phyloP scores from a whole-genome alignment of 1,284 basidiomycete genomes.

The Cutaneotrichosporon curvatum region DNA sequence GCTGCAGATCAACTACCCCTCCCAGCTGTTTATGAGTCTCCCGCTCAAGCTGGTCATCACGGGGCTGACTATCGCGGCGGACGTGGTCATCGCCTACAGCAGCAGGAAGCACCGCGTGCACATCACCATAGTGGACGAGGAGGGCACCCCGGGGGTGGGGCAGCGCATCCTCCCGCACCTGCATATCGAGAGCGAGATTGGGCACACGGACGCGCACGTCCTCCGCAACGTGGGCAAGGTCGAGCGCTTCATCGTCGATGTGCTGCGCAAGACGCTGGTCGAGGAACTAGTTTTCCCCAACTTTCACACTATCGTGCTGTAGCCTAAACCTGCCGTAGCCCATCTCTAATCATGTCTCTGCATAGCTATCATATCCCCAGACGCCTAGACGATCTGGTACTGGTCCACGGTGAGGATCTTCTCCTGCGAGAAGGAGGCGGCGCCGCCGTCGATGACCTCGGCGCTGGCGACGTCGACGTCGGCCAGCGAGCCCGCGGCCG shows the following conservation, averaged over 20 bases:
- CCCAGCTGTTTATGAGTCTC: slow-evolving; percentile 87
- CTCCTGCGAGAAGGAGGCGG: slow-evolving; percentile 69
- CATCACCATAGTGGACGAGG: slow-evolving; percentile 67
- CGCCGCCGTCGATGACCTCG: slow-evolving; percentile 53
- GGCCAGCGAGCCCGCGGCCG: slow-evolving; percentile 67
- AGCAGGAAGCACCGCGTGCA: slow-evolving; percentile 70
- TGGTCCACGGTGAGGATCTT: slow-evolving; percentile 63
- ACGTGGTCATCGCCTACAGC: slow-evolving; percentile 85
- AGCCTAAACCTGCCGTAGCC: too few relatives aligned
- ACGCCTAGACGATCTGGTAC: slow-evolving; percentile 50
- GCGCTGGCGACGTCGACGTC: slow-evolving; percentile 59
- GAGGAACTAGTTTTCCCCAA: slow-evolving; percentile 91
- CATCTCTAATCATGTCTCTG: too few relatives aligned
- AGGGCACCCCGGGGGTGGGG: slow-evolving; percentile 54
- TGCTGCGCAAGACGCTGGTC: slow-evolving; percentile 87
- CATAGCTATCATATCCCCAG: neutral
- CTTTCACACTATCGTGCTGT: slow-evolving; percentile 65
- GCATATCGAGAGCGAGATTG: slow-evolving; percentile 92
- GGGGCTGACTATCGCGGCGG: slow-evolving; percentile 76
- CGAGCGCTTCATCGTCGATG: slow-evolving; percentile 90
- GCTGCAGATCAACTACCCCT: slow-evolving; percentile 91
- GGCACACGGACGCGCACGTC: slow-evolving; percentile 90
- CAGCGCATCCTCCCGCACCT: slow-evolving; percentile 82
- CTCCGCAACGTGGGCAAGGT: slow-evolving; percentile 94
- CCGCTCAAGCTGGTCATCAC: slow-evolving; percentile 88